Percentiles rank a stretch among this genome's conserved stretches.
Conservation (phyloP, 2,329 filamentous ascomycete species). For the Akanthomyces muscarius region DNA sequence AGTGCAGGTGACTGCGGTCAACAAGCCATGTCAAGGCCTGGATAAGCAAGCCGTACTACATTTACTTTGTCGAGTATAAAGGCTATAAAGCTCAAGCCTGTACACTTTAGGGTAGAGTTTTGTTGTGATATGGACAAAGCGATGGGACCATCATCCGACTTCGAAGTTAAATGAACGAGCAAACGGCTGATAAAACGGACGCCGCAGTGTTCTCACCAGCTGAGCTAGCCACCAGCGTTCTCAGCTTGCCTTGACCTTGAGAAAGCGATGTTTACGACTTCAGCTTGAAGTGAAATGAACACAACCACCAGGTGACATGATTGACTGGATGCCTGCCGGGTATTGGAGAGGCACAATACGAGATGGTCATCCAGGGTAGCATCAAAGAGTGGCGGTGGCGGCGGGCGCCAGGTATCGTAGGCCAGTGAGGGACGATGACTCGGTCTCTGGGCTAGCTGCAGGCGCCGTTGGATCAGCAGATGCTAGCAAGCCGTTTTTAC, state of each 20-base stretch:
- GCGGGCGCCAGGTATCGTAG: not conserved
- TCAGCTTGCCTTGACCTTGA: not conserved
- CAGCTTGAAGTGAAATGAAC: not conserved
- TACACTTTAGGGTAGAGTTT: not conserved
- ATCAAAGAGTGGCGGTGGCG: constrained; percentile 1
- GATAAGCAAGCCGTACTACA: too few species aligned
- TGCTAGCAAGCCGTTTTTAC: not conserved
- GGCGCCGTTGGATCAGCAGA: not conserved
- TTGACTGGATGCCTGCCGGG: not conserved
- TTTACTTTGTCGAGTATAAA: too few species aligned
- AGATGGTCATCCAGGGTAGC: constrained; percentile 2
- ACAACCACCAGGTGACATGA: not conserved
- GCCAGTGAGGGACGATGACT: not conserved
- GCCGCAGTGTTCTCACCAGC: too few species aligned
- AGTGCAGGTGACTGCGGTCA: too few species aligned
- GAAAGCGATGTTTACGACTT: not conserved
- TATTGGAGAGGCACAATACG: not conserved
- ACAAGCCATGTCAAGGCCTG: too few species aligned
- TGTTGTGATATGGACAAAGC: not conserved
- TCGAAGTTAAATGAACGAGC: not conserved
- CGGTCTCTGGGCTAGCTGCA: not conserved
- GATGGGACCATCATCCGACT: not conserved
- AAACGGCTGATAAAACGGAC: too few species aligned
- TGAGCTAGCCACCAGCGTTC: not conserved
- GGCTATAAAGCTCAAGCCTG: too few species aligned